A percentile compares a stretch with the other conserved stretches of the same genome.
Conservation (phyloP, 352 stramenopile species). For the Phytopythium helicoides region DNA sequence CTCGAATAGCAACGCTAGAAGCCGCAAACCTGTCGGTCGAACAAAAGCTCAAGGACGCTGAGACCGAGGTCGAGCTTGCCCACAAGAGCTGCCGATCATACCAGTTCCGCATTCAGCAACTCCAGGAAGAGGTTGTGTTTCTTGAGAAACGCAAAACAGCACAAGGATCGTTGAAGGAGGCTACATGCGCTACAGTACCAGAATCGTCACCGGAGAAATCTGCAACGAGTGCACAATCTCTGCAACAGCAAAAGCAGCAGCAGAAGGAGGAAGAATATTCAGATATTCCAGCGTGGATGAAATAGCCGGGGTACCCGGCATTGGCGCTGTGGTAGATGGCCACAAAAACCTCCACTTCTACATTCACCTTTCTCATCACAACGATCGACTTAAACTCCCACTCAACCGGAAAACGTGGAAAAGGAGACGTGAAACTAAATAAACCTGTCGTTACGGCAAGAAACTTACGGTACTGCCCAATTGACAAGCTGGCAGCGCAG, state of each 20-base stretch:
- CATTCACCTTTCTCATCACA: too few species aligned
- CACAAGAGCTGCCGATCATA: conserved; percentile 48
- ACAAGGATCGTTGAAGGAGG: background rate
- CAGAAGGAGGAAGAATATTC: background rate
- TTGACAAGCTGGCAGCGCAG: too few species aligned
- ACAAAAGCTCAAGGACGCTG: conserved; percentile 34
- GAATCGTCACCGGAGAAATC: background rate
- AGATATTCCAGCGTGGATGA: conserved; percentile 6
- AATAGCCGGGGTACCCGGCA: too few species aligned
- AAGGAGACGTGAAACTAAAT: too few species aligned
- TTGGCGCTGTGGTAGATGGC: too few species aligned
- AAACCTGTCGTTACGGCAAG: too few species aligned
- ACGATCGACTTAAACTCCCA: too few species aligned
- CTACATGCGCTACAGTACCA: too few species aligned
- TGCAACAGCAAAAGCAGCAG: background rate
- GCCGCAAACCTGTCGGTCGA: conserved; percentile 22
- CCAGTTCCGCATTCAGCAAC: conserved; percentile 64
- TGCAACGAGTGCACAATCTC: background rate
- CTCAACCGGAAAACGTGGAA: too few species aligned
- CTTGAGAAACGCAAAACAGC: conserved; percentile 45
- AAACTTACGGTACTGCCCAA: too few species aligned
- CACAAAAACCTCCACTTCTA: too few species aligned
- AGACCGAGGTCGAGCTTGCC: conserved; percentile 41
- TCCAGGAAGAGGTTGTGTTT: conserved; percentile 69
- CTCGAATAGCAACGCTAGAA: conserved; percentile 38